A percentile compares a stretch with the other conserved stretches of the same genome.
These are phyloP conservation scores for Sporothrix curviconia DNA, from an alignment of 2,329 filamentous ascomycete genomes.

Conservation along the genomic window DNA sequence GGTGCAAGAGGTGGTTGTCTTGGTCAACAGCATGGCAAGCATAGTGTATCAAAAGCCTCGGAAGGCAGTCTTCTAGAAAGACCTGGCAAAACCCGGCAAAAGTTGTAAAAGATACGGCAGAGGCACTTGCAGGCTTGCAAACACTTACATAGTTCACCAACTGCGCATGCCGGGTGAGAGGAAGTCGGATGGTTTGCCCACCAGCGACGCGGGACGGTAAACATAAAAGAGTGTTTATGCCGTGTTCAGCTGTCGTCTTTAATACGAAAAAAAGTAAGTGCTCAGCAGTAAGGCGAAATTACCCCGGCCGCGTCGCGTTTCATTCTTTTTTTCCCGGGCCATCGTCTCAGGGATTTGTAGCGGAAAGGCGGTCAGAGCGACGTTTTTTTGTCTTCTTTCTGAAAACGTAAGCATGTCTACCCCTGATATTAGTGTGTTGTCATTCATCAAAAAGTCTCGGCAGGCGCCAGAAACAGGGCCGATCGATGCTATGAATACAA, in stretches of 20 bases:
- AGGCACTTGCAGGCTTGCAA: too few relatives aligned
- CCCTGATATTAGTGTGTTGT: background rate
- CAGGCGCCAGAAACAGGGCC: too few relatives aligned
- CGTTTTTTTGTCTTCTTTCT: background rate
- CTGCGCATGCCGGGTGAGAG: too few relatives aligned
- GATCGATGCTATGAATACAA: too few relatives aligned
- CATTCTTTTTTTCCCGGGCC: constrained; percentile 1
- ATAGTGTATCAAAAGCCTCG: background rate
- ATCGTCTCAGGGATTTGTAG: too few relatives aligned
- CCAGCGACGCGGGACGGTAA: too few relatives aligned
- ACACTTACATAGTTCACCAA: too few relatives aligned
- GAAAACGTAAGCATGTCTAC: background rate
- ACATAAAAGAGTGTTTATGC: too few relatives aligned
- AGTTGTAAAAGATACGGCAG: too few relatives aligned
- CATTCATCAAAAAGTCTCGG: background rate
- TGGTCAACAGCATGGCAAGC: background rate
- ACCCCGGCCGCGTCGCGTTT: constrained; percentile 4
- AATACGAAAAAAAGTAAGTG: too few relatives aligned
- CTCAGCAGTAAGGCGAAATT: background rate
- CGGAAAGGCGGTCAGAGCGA: background rate
- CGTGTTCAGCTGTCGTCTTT: background rate
- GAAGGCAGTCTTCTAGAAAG: background rate
- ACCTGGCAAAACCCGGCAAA: too few relatives aligned
- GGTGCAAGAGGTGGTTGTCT: background rate
- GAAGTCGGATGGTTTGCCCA: too few relatives aligned